Evolutionary conservation across 805 yeast species (phyloP), one percentile per base, ranked within the genome.

Genomic region (Debaryomyces tyrocola): DNA sequence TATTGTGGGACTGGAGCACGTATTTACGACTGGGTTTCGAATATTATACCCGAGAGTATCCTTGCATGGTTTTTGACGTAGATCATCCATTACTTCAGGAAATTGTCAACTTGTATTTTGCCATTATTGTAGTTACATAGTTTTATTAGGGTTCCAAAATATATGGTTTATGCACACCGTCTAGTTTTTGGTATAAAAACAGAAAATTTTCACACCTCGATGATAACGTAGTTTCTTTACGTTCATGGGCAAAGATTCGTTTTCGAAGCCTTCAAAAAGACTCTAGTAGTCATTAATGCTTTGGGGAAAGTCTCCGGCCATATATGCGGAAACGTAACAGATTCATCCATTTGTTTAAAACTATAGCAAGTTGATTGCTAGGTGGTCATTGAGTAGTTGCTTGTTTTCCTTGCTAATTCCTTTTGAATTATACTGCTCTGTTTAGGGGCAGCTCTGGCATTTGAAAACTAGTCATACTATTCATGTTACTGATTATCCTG

Each of bases 291-390:
- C 51, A 43, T 20, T 18, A 54, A 64, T 64, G 86, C 86, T 83
- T 84, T 79, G 89, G 90, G 90, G 90, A 84, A 84, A 84, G 90
- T 84, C 90, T 84, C 90, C 90, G 81, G 87, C 87, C 87, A 68
- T 64, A 45, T 64, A 69, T 72, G 82, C 85, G 90, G 90, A 83
- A 83, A 84, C 77, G 77, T 58, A 64, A 58, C 65, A 71, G 57
- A 51, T 56, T 27, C 58, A 57, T 56, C 58, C 47, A 56, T 56
- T 54, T 66, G 58, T 54, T 66, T 57, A 54, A 53, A 45, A 6
- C 34, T n/a, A 31, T 31, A 31, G 17, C 8, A 12, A 14, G 33
- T 31, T 31, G 34, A 31, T 4, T 31, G 34, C 34, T 31, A 8
- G 17, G 11, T 31, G 11, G 2, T 31, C 11, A n/a, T 31, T 24